phyloP scores from a whole-genome alignment of 257 asterid species.

The Striga asiatica region DNA sequence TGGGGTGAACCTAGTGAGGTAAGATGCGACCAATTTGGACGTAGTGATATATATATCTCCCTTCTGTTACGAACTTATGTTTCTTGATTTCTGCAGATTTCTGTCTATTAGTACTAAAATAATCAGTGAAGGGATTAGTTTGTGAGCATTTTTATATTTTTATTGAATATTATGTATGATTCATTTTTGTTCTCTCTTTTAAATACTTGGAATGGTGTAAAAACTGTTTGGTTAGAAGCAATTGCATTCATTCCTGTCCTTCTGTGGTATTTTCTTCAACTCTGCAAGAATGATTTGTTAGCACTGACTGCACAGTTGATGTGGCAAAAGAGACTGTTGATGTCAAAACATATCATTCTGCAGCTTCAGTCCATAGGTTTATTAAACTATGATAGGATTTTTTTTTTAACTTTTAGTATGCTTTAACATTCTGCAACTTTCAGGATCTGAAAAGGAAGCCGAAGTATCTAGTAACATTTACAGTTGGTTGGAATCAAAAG shows the following conservation, averaged over 20 bases:
- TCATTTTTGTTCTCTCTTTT: neutral
- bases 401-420: slow-evolving; percentile 5
- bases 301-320: too few relatives aligned
- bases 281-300: slow-evolving; percentile 1
- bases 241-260: neutral
- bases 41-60: slow-evolving; percentile 1
- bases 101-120: neutral
- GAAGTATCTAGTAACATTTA: slow-evolving; percentile 81
- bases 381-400: slow-evolving; percentile 2
- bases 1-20: slow-evolving; percentile 99
- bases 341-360: neutral
- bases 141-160: slow-evolving; percentile 3
- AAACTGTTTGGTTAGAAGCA: neutral
- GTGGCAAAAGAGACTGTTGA: neutral
- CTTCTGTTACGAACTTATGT: neutral
- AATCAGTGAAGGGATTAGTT: neutral
- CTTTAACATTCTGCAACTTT: slow-evolving; percentile 22
- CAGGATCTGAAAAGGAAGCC: slow-evolving; percentile 94
- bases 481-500: slow-evolving; percentile 86
- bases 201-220: slow-evolving; percentile 3
- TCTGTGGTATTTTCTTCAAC: neutral
- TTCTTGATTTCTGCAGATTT: neutral
- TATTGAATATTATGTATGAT: neutral
- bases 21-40: slow-evolving; percentile 13
- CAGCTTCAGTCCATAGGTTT: neutral